Base-by-base conservation (phyloP, 2,329 filamentous ascomycete species). In the Thielaviopsis ethacetica region DNA sequence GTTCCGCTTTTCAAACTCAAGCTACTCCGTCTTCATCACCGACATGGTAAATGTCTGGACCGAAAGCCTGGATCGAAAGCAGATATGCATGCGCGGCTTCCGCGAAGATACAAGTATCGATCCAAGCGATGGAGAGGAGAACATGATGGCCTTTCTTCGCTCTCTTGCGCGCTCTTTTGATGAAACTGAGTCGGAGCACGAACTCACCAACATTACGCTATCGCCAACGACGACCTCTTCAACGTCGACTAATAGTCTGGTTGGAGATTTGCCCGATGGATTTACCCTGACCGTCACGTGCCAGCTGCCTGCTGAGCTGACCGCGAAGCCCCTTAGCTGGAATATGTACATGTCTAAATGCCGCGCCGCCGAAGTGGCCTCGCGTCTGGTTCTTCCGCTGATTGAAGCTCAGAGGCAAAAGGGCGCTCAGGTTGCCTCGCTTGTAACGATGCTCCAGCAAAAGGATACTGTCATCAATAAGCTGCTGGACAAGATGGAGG, bases 11-110 rank as follows among this genome's bases (percentile, higher is more conserved):
- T 71, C 71, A 5, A 56, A 72, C 17, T 70, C 75, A 22, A 77
- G 80, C 12, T 91, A 91, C 71, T 76, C 72, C 1, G 68, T 91
- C 27, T 76, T 80, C 60, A 67, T 91, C 47, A 88, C 85, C 2
- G 87, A 91, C 67, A 75, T 90, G 61, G 82, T 79, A 66, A 79
- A 83, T 63, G 72, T 90, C n/a, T 93, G 87, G 87, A 71, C 73
- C 26, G 86, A 91, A 69, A 74, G 69, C 9, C 71, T 90, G 22
- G 77, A 82, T 59, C 73, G 80, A 22, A 74, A 73, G n/a, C 75
- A 73, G 12, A 85, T 91, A 59, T 76, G 83, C 59, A 71, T 75
- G 61, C 79, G 85, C 61, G 84, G 81, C 30, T 74, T 80, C 59
- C 71, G 77, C 24, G 76, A 84, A 64, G 77, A 82, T 64, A 86